A percentile compares a stretch with the other conserved stretches of the same genome.
phyloP scores from a whole-genome alignment of 257 asterid species.

The Orobanche coerulescens region DNA sequence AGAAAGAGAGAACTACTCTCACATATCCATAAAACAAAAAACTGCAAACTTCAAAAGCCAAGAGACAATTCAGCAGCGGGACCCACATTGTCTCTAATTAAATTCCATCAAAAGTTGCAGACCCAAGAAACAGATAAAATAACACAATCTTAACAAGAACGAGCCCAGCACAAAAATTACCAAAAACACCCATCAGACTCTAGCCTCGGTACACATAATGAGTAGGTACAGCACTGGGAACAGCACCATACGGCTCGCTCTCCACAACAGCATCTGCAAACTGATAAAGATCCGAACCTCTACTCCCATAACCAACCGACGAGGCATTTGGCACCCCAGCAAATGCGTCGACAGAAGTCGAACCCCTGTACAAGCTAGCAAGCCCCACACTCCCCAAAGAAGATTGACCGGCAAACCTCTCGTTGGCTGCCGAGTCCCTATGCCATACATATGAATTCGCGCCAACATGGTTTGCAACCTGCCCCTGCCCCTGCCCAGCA shows the following conservation, averaged over 20 bases:
- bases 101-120: no score
- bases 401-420: constrained; percentile 35
- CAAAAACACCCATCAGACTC: background rate
- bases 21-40: no score
- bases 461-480: constrained; percentile 21
- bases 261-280: constrained; percentile 52
- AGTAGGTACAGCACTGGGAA: constrained; percentile 28
- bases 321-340: constrained; percentile 39
- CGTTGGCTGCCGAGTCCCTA: constrained; percentile 34
- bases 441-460: constrained; percentile 35
- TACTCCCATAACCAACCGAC: constrained; percentile 29
- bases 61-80: no score
- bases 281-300: constrained; percentile 53
- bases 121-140: no score
- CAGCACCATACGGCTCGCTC: constrained; percentile 34
- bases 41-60: no score
- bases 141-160: no score
- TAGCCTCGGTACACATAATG: constrained; percentile 38
- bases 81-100: no score
- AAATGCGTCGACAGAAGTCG: constrained; percentile 41
- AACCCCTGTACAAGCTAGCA: constrained; percentile 37
- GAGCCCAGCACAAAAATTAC: no score
- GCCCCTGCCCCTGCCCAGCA: constrained; percentile 31
- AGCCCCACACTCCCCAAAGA: constrained; percentile 35
- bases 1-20: no score